These are phyloP conservation scores for Earliella scabrosa DNA, from an alignment of 1,284 basidiomycete genomes.

Conservation along the genomic window DNA sequence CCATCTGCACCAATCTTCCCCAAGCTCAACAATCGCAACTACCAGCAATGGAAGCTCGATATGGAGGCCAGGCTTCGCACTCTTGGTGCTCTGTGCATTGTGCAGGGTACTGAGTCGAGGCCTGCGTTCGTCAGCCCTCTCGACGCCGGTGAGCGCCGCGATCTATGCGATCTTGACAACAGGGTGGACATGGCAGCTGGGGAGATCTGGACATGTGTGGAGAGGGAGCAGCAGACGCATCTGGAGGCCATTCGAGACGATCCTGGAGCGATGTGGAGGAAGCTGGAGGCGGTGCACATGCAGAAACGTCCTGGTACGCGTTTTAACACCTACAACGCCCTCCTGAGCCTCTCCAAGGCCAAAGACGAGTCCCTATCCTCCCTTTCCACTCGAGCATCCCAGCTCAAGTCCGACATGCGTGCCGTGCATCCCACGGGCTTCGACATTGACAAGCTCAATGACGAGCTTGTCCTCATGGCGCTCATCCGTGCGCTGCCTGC, in stretches of 20 bases:
- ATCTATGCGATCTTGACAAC: neutral
- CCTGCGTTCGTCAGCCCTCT: neutral
- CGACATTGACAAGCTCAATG: slow-evolving; percentile 20
- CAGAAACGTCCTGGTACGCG: slow-evolving; percentile 21
- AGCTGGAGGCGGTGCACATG: slow-evolving; percentile 20
- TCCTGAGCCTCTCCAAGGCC: slow-evolving; percentile 35
- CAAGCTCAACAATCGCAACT: slow-evolving; percentile 10
- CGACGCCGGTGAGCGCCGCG: neutral
- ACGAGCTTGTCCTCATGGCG: slow-evolving; percentile 28
- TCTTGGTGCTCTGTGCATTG: slow-evolving; percentile 2
- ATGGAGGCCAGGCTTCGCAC: slow-evolving; percentile 10
- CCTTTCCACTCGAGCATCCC: slow-evolving; percentile 11
- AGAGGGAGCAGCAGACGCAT: neutral
- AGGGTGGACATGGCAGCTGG: neutral
- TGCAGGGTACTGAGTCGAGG: neutral
- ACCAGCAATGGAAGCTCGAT: slow-evolving; percentile 7
- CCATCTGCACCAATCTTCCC: neutral
- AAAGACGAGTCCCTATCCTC: slow-evolving; percentile 33
- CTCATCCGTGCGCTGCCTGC: slow-evolving; percentile 13
- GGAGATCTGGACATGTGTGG: neutral
- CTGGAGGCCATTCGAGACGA: neutral
- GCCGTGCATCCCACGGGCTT: slow-evolving; percentile 9
- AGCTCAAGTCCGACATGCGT: slow-evolving; percentile 4
- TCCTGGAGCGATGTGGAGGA: slow-evolving; percentile 7
- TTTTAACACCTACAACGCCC: slow-evolving; percentile 39